Evolutionary conservation across 2,329 filamentous ascomycete species (phyloP).

Genomic region (Neopestalotiopsis rosae): DNA sequence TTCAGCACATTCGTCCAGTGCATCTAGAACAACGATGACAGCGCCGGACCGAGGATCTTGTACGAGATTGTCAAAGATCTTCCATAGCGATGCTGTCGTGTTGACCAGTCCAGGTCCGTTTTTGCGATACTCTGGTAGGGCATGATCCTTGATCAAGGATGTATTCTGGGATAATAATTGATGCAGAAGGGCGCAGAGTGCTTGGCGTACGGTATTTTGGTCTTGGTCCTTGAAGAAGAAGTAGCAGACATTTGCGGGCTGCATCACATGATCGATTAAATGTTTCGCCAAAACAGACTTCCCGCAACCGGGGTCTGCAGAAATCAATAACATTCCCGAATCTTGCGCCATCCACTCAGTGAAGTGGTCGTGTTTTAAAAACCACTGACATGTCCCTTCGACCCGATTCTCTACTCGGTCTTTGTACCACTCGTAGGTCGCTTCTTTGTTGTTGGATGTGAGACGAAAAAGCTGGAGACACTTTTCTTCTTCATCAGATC

Average conservation of each 20-base stretch:
- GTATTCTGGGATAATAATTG: conserved; percentile 41
- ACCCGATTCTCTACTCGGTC: conserved; percentile 30
- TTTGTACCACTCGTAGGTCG: conserved; percentile 39
- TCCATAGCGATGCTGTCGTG: conserved; percentile 36
- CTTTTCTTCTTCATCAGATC: neutral
- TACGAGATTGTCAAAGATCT: conserved; percentile 34
- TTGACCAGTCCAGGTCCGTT: conserved; percentile 34
- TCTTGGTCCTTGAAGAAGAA: conserved; percentile 49
- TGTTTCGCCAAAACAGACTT: conserved; percentile 44
- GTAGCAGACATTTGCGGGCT: conserved; percentile 40
- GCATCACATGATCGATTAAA: conserved; percentile 35
- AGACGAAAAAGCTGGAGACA: conserved; percentile 10
- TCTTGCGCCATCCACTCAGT: conserved; percentile 33
- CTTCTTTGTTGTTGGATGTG: conserved; percentile 12
- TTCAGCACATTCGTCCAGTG: conserved; percentile 43
- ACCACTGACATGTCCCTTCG: conserved; percentile 38
- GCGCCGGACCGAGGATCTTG: conserved; percentile 32
- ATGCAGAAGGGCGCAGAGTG: conserved; percentile 46
- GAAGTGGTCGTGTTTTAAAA: conserved; percentile 36
- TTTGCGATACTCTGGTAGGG: conserved; percentile 28
- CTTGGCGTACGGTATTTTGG: conserved; percentile 40
- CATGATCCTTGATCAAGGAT: conserved; percentile 36
- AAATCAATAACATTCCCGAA: conserved; percentile 38
- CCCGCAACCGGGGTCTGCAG: conserved; percentile 45
- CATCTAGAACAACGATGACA: conserved; percentile 44